phyloP scores from a whole-genome alignment of 768 basidiomycete genomes.

The Suillus luteus region DNA sequence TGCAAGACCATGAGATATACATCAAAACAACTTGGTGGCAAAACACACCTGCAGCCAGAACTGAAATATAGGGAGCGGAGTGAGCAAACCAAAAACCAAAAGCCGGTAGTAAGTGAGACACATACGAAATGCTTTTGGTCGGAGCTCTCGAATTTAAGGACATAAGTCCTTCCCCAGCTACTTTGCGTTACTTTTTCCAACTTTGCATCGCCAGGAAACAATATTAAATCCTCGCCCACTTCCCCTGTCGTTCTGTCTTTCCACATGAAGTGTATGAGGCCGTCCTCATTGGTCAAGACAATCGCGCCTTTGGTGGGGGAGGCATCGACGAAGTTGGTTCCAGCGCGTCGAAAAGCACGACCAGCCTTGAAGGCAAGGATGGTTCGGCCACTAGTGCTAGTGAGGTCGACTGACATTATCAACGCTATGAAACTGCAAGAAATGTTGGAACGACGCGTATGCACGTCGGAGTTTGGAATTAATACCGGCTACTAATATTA shows the following conservation, averaged over 20 bases:
- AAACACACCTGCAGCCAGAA: constrained; percentile 82
- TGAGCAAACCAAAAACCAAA: constrained; percentile 14
- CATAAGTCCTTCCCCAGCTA: constrained; percentile 69
- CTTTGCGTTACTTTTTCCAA: constrained; percentile 77
- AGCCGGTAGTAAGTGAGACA: constrained; percentile 16
- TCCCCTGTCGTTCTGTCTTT: constrained; percentile 65
- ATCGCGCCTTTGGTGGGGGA: constrained; percentile 73
- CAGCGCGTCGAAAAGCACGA: constrained; percentile 68
- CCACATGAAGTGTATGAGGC: constrained; percentile 80
- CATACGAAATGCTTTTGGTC: constrained; percentile 87
- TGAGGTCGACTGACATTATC: constrained; percentile 19
- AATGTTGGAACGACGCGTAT: constrained; percentile 5
- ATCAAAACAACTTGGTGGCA: constrained; percentile 5
- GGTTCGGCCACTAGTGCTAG: constrained; percentile 25
- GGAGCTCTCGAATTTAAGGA: constrained; percentile 90
- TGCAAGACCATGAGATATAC: constrained; percentile 28
- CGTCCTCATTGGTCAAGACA: constrained; percentile 66
- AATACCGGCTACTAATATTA: no score
- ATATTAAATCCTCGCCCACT: constrained; percentile 78
- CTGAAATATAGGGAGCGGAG: constrained; percentile 38
- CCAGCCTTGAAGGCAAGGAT: constrained; percentile 67
- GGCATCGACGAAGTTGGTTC: constrained; percentile 69
- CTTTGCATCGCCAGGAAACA: constrained; percentile 84
- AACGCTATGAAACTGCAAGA: not conserved
- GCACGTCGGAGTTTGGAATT: constrained; percentile 6